Conservation (phyloP, 495 filamentous ascomycete species). For the Aspergillus diversus region DNA sequence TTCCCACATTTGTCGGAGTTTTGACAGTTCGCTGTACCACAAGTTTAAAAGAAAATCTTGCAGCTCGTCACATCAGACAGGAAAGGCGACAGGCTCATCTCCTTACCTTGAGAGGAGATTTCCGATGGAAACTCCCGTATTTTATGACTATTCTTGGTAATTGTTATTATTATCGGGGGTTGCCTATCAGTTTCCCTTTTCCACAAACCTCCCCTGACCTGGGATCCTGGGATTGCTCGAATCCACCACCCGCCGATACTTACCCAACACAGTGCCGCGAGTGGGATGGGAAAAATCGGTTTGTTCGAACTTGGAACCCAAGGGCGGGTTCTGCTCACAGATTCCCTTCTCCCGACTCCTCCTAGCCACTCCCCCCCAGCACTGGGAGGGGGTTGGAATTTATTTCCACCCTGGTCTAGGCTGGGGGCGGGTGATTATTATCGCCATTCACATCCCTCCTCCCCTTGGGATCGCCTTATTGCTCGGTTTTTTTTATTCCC, state of each 20-base stretch:
- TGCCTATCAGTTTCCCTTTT: slow-evolving; percentile 14
- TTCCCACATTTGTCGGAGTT: no score
- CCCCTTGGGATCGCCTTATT: background rate
- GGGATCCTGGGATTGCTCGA: slow-evolving; percentile 10
- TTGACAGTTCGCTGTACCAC: no score
- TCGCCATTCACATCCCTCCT: background rate
- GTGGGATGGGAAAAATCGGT: slow-evolving; percentile 19
- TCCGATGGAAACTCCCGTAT: background rate
- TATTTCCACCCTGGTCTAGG: background rate
- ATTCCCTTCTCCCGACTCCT: background rate
- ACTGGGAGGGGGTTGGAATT: background rate
- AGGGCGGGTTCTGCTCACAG: background rate
- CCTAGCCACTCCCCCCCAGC: background rate
- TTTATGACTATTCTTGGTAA: background rate
- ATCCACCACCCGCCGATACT: slow-evolving; percentile 24
- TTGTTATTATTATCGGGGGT: slow-evolving; percentile 8
- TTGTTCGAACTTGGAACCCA: slow-evolving; percentile 7
- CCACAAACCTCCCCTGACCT: slow-evolving; percentile 4
- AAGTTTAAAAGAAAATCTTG: no score
- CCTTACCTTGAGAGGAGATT: background rate
- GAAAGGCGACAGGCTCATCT: background rate
- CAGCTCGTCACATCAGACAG: no score
- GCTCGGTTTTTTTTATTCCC: background rate
- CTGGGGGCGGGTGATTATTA: background rate
- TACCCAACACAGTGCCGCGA: slow-evolving; percentile 20